phyloP scores from a whole-genome alignment of 2,329 filamentous ascomycete genomes.

The Arthrobotrys musiformis region DNA sequence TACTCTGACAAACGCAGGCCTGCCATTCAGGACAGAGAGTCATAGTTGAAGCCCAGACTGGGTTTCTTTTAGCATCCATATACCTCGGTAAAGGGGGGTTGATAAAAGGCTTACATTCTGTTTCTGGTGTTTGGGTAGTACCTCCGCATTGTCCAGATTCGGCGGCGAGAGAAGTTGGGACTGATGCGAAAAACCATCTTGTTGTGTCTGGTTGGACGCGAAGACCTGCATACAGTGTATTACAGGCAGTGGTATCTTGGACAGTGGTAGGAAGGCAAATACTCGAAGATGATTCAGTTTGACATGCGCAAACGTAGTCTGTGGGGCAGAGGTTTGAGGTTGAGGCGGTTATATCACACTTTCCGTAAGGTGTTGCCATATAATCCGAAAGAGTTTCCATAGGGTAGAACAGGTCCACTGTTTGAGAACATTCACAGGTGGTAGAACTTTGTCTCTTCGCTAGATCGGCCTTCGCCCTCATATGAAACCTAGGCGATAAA shows the following conservation, averaged over 20 bases:
- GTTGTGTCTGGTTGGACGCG: neutral
- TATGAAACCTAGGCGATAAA: neutral
- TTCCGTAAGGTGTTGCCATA: constrained; percentile 19
- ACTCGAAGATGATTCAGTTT: neutral
- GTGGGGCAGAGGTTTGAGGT: constrained; percentile 14
- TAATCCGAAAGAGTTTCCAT: neutral
- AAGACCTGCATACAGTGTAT: neutral
- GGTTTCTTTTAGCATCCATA: too few species aligned
- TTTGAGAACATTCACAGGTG: neutral
- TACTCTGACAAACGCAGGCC: constrained; percentile 15
- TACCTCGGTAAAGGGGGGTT: too few species aligned
- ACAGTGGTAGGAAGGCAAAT: constrained; percentile 19
- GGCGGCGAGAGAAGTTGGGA: neutral
- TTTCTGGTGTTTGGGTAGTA: neutral
- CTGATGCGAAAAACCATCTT: neutral
- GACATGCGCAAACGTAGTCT: constrained; percentile 26
- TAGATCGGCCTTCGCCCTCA: neutral
- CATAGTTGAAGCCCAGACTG: constrained; percentile 11
- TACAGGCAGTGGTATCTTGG: neutral
- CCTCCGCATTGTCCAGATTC: constrained; percentile 32
- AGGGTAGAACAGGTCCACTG: neutral
- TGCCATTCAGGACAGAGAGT: constrained; percentile 7
- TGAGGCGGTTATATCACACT: neutral
- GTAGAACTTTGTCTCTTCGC: neutral
- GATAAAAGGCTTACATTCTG: neutral